Percentiles rank a stretch among this genome's conserved stretches.
These are phyloP conservation scores for Eimeria brunetti DNA, from an alignment of 169 alveolate genomes.

Conservation along the genomic window DNA sequence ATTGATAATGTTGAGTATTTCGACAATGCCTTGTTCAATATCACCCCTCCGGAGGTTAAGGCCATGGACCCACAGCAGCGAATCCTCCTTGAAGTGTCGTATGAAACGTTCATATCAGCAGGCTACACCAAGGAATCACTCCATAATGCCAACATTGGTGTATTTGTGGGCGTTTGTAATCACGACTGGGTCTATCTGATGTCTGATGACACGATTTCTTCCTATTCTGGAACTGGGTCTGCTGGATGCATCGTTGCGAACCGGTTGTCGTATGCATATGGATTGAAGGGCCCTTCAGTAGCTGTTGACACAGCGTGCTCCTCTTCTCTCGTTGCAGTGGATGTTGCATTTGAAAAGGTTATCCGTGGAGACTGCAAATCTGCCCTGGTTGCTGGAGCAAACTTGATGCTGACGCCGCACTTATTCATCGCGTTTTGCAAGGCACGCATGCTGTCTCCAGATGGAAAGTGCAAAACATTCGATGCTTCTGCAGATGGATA, in stretches of 20 bases:
- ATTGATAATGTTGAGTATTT: constrained; percentile 81
- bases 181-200: constrained; percentile 84
- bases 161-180: constrained; percentile 85
- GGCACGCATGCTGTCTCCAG: constrained; percentile 89
- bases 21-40: constrained; percentile 80
- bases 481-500: constrained; percentile 88
- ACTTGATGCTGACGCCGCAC: constrained; percentile 88
- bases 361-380: constrained; percentile 73
- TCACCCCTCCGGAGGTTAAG: constrained; percentile 82
- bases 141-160: constrained; percentile 81
- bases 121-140: constrained; percentile 79
- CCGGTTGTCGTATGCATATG: constrained; percentile 85
- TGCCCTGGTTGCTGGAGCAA: constrained; percentile 87
- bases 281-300: constrained; percentile 87
- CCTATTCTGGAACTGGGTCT: constrained; percentile 84
- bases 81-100: constrained; percentile 82
- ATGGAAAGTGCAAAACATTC: constrained; percentile 87
- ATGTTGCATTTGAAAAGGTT: constrained; percentile 83
- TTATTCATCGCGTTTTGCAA: constrained; percentile 87
- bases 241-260: constrained; percentile 86
- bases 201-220: constrained; percentile 69
- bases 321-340: constrained; percentile 88
- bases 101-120: constrained; percentile 79
- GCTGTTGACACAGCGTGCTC: constrained; percentile 90
- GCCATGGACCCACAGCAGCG: constrained; percentile 89